These are phyloP conservation scores for Ophiostoma himal-ulmi DNA, from an alignment of 2,329 filamentous ascomycete species.

Conservation along the genomic window DNA sequence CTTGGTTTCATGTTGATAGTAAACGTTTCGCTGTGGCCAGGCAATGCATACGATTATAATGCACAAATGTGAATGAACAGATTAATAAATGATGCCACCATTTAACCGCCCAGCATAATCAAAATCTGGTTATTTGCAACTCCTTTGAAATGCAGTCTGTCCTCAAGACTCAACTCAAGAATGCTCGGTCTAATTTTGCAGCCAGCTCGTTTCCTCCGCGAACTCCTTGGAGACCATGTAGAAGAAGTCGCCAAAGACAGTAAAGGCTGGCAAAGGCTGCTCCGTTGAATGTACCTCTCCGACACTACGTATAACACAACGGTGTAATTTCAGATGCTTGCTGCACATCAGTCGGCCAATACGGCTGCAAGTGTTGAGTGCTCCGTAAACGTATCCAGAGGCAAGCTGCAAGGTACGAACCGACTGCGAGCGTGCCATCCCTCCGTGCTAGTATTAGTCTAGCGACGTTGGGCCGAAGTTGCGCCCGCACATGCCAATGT, in stretches of 20 bases:
- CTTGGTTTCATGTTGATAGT: neutral
- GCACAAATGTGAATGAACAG: neutral
- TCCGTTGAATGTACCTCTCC: neutral
- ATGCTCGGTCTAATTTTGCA: neutral
- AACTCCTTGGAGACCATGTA: neutral
- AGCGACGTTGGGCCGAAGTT: conserved; percentile 1
- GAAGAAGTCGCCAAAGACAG: conserved; percentile 7
- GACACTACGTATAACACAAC: neutral
- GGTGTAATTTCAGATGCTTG: conserved; percentile 10
- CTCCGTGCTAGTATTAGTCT: neutral
- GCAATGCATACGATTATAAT: neutral
- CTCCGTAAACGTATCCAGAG: neutral
- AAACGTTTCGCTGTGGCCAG: neutral
- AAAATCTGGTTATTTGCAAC: neutral
- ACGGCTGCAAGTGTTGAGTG: neutral
- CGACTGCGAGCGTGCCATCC: conserved; percentile 5
- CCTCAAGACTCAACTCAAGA: neutral
- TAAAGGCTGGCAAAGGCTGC: neutral
- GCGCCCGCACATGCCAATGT: neutral
- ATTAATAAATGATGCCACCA: too few species aligned
- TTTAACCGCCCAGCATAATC: too few species aligned
- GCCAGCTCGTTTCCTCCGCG: neutral
- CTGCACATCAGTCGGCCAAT: conserved; percentile 6
- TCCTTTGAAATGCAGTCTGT: neutral
- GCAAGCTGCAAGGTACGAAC: neutral